Evolutionary conservation across 2,329 filamentous ascomycete species (phyloP).

Genomic region (Chrysoporthe deuterocubensis): DNA sequence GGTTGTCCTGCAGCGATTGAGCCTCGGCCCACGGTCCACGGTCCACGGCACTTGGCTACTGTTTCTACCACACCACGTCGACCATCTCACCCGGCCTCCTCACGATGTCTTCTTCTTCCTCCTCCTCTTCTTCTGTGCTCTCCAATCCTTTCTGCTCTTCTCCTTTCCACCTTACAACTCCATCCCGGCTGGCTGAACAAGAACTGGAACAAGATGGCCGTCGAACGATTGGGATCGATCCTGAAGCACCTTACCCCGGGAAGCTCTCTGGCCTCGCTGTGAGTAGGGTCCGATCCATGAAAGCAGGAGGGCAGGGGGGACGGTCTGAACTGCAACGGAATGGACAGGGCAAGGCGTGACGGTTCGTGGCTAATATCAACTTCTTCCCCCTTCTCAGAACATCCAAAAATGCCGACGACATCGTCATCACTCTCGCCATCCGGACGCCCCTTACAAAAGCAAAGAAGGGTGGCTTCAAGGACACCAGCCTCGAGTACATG

Average conservation of each 20-base stretch:
- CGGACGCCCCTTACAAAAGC: slow-evolving; percentile 90
- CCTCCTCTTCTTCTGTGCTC: neutral
- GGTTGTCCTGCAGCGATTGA: slow-evolving; percentile 8
- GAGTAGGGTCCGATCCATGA: slow-evolving; percentile 43
- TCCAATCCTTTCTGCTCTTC: neutral
- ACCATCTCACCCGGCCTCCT: neutral
- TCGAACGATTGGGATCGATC: slow-evolving; percentile 84
- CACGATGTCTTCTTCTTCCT: neutral
- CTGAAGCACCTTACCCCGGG: slow-evolving; percentile 82
- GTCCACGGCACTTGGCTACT: slow-evolving; percentile 12
- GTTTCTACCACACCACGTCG: neutral
- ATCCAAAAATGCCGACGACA: slow-evolving; percentile 91
- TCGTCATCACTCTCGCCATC: slow-evolving; percentile 92
- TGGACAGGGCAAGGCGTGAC: slow-evolving; percentile 13
- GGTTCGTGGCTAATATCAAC: slow-evolving; percentile 30
- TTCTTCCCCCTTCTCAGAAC: slow-evolving; percentile 58
- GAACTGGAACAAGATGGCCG: slow-evolving; percentile 64
- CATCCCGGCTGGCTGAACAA: neutral
- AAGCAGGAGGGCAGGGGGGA: neutral
- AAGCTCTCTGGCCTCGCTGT: slow-evolving; percentile 77
- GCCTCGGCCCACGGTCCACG: slow-evolving; percentile 14
- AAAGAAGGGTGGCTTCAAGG: slow-evolving; percentile 92
- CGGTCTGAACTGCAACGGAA: neutral
- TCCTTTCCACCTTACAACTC: too few species aligned
- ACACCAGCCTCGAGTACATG: slow-evolving; percentile 86